Evolutionary conservation across 352 stramenopile species (phyloP), one percentile per base, ranked within the genome.

Genomic region (Phytophthora vignae): DNA sequence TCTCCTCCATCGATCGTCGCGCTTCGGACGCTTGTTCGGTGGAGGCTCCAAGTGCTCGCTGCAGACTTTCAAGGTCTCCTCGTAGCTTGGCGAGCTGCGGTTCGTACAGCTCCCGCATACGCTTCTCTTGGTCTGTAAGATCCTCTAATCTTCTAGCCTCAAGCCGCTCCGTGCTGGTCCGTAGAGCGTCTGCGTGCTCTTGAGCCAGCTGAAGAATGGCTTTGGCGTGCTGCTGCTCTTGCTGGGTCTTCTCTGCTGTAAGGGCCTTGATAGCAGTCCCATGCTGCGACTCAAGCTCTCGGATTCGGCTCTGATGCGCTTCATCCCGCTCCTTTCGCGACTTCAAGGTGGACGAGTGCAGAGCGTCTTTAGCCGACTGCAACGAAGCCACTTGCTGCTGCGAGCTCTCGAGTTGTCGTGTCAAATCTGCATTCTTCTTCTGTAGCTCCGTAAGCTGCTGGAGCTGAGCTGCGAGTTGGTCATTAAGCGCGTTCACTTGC

Each of bases 301-400:
- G 67, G 19, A 90, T 31, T 56, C 83, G 73, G 31, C 78, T 86
- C 19, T 77, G 58, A 10, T 83, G 60, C 22, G 67, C 50, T 27
- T 84, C 73, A 33, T 90, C 79, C 27, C 77, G 76, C 12, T 90
- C 78, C 36, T 86, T 83, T 49, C 84, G 76, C 0, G 54, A 57
- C n/a, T 83, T 79, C 10, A 77, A 67, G 1, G 63, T 59, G 1
- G 69, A 25, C n/a, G 67, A 81, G 19, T 76, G 61, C 21, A 79
- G 68, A 17, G 59, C 56, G 1, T 86, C 78, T 31, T 81, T 79
- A 31, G 82, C 64, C 1, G 60, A 19, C 19, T 79, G 58, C 10
- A 82, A n/a, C 6, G 55, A 53, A 12, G 69, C 40, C 2, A 82
- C 54, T 58, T 85, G 72, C 2, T 81, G 75, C 44, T 81, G 68